phyloP scores from a whole-genome alignment of 2,329 filamentous ascomycete species.

The Neophaeococcomyces mojaviensis region DNA sequence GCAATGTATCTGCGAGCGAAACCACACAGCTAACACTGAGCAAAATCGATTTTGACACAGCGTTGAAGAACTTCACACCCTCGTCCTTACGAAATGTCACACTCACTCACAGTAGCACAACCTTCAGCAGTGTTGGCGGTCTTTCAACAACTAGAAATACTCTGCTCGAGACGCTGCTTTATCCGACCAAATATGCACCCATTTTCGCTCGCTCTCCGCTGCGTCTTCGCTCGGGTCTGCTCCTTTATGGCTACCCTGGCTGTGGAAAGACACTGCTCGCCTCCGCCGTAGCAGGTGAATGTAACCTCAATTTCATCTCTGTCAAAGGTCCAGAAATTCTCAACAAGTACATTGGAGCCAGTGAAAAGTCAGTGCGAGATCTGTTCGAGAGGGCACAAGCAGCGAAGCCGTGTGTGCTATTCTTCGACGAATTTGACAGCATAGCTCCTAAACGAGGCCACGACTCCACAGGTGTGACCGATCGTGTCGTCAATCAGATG shows the following conservation, averaged over 20 bases:
- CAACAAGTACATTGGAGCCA: constrained; percentile 98
- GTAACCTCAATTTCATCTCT: constrained; percentile 94
- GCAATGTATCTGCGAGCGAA: constrained; percentile 53
- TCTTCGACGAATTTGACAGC: constrained; percentile 98
- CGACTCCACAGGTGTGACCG: constrained; percentile 96
- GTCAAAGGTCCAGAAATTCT: constrained; percentile 97
- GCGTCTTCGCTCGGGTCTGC: constrained; percentile 82
- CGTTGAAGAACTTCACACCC: constrained; percentile 86
- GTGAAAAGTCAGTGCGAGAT: constrained; percentile 91
- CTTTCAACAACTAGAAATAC: constrained; percentile 77
- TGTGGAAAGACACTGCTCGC: constrained; percentile 95
- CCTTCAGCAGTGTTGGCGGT: constrained; percentile 86
- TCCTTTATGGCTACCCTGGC: constrained; percentile 90
- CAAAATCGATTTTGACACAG: constrained; percentile 70
- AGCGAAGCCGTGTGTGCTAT: constrained; percentile 85
- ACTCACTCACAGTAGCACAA: constrained; percentile 84
- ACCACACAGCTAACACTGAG: constrained; percentile 57
- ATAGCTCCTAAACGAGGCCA: constrained; percentile 96
- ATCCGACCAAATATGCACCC: constrained; percentile 94
- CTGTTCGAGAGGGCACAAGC: constrained; percentile 88
- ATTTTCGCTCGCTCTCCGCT: constrained; percentile 95
- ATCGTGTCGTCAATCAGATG: constrained; percentile 95
- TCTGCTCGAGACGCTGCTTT: constrained; percentile 90
- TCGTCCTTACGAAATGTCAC: constrained; percentile 92
- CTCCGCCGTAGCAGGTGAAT: constrained; percentile 94